These are phyloP conservation scores for Prunus campanulata DNA, from an alignment of 306 rosid species.

Conservation along the genomic window DNA sequence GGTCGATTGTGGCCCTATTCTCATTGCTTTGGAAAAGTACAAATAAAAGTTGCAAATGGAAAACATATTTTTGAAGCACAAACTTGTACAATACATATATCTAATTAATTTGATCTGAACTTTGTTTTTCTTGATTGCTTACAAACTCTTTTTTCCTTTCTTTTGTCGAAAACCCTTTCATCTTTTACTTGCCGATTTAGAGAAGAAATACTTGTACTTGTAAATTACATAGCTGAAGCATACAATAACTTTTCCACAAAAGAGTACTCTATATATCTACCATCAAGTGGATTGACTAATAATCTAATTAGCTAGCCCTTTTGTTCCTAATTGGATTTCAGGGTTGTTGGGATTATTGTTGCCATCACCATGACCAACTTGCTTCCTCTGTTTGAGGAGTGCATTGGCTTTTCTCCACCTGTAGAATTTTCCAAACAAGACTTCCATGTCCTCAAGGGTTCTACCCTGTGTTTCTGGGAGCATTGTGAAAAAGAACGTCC, in stretches of 20 bases:
- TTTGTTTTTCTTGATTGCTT: neutral
- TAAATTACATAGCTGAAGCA: neutral
- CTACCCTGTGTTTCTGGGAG: slow-evolving; percentile 78
- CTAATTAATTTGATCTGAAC: neutral
- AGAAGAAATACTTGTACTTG: neutral
- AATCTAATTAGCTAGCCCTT: neutral
- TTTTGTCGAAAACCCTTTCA: neutral
- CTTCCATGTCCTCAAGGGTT: slow-evolving; percentile 73
- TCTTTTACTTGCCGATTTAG: neutral
- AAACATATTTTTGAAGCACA: neutral
- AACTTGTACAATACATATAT: neutral
- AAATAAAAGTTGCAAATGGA: neutral
- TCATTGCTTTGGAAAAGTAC: neutral
- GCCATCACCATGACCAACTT: neutral
- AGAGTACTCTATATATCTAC: too few species aligned
- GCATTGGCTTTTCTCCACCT: slow-evolving; percentile 29
- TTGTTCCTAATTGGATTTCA: slow-evolving; percentile 21
- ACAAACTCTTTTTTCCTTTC: neutral
- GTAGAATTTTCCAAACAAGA: slow-evolving; percentile 55
- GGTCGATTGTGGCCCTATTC: too few species aligned
- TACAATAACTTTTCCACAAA: neutral
- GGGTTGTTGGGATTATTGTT: neutral
- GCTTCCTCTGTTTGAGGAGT: neutral
- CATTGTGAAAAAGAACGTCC: slow-evolving; percentile 53
- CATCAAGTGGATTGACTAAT: neutral